Evolutionary conservation across 768 basidiomycete genomes (phyloP).

Genomic region (Lentinula lateritia): DNA sequence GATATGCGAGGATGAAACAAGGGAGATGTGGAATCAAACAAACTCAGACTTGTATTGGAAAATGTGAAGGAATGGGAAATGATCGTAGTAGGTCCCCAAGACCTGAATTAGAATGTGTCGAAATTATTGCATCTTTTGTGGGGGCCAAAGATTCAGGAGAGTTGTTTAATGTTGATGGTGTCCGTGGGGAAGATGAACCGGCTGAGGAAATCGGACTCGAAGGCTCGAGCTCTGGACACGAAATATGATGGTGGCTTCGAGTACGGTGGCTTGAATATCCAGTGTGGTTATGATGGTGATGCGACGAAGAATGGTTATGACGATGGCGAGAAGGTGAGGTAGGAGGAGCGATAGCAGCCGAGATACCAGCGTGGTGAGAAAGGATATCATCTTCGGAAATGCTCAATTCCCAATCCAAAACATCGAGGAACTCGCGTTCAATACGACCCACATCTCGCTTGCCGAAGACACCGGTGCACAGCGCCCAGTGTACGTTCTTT

Average conservation of each 20-base stretch:
- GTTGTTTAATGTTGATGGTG: not conserved
- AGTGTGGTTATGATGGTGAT: not conserved
- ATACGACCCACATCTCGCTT: constrained; percentile 78
- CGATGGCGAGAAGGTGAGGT: constrained; percentile 7
- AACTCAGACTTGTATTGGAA: constrained; percentile 7
- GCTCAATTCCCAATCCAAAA: constrained; percentile 70
- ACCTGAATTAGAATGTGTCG: not conserved
- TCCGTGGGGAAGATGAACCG: constrained; percentile 3
- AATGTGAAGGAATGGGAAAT: constrained; percentile 9
- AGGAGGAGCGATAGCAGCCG: constrained; percentile 13
- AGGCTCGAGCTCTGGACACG: constrained; percentile 4
- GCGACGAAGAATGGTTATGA: not conserved
- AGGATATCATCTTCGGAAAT: constrained; percentile 63
- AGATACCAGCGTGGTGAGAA: constrained; percentile 35
- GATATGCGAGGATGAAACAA: not conserved
- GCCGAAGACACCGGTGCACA: constrained; percentile 77
- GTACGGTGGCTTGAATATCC: not conserved
- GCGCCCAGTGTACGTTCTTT: constrained; percentile 88
- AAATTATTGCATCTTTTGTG: not conserved
- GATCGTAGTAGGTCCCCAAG: not conserved
- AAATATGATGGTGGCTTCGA: not conserved
- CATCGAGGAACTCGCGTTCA: constrained; percentile 77
- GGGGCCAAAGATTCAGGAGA: not conserved
- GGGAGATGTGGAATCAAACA: not conserved
- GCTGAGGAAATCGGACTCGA: constrained; percentile 2